Conservation (phyloP, 2,329 filamentous ascomycete genomes). For the Colletotrichum chrysophilum region DNA sequence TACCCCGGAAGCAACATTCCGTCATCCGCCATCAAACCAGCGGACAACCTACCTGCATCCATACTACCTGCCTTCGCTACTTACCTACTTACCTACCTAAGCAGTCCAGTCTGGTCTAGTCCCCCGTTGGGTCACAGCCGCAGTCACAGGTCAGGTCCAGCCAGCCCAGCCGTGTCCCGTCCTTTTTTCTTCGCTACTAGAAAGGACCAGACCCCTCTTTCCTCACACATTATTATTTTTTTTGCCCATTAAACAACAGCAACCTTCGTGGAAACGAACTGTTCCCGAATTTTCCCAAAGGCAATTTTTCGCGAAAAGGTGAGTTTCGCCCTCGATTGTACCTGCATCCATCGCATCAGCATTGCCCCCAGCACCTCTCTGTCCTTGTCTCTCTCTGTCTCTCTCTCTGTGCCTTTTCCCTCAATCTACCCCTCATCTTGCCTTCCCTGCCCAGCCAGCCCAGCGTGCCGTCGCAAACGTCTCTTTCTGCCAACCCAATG, state of each 20-base stretch:
- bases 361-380: background rate
- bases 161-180: background rate
- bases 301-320: conserved; percentile 19
- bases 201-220: conserved; percentile 16
- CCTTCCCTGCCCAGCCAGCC: background rate
- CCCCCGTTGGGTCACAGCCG: background rate
- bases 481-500: background rate
- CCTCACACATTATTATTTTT: conserved; percentile 17
- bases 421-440: background rate
- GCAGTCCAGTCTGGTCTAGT: background rate
- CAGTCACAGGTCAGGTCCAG: background rate
- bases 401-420: background rate
- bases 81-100: background rate
- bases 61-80: background rate
- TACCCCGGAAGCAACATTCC: background rate
- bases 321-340: conserved; percentile 5
- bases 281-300: background rate
- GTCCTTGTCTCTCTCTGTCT: background rate
- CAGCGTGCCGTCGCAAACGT: background rate
- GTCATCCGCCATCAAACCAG: background rate
- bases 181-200: background rate
- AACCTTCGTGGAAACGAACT: conserved; percentile 8
- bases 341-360: background rate
- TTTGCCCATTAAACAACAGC: conserved; percentile 7
- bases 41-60: background rate